Conservation (phyloP, 768 basidiomycete species). For the Macrolepiota albuminosa region DNA sequence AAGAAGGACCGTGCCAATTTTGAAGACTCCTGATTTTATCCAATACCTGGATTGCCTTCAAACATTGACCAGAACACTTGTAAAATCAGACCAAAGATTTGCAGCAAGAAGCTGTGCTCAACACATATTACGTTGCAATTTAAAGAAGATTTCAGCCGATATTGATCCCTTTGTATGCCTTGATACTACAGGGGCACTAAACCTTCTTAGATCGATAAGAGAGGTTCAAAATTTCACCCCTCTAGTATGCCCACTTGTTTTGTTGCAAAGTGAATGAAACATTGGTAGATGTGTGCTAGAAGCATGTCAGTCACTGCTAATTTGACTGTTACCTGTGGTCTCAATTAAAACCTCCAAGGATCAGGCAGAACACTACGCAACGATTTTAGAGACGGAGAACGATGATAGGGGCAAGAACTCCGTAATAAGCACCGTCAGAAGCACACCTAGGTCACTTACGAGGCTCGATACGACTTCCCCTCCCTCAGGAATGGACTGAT, state of each 20-base stretch:
- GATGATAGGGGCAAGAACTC: neutral
- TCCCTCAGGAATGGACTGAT: neutral
- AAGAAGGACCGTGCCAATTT: neutral
- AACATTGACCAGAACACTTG: neutral
- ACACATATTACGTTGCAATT: neutral
- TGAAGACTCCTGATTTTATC: too few species aligned
- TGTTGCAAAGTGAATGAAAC: neutral
- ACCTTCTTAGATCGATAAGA: neutral
- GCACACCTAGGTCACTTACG: neutral
- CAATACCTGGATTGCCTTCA: neutral
- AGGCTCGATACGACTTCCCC: neutral
- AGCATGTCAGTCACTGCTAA: neutral
- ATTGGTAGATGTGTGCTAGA: neutral
- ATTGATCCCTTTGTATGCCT: neutral
- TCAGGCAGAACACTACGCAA: neutral
- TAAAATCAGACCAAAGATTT: too few species aligned
- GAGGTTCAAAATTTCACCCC: neutral
- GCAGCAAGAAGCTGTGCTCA: neutral
- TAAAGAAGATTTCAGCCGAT: neutral
- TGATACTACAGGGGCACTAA: too few species aligned
- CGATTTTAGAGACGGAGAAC: neutral
- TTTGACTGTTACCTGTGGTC: neutral
- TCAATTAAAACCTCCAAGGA: neutral
- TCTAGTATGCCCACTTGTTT: neutral
- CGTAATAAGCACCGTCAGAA: neutral